phyloP scores from a whole-genome alignment of 1,284 basidiomycete species.

The Waitea zeae region DNA sequence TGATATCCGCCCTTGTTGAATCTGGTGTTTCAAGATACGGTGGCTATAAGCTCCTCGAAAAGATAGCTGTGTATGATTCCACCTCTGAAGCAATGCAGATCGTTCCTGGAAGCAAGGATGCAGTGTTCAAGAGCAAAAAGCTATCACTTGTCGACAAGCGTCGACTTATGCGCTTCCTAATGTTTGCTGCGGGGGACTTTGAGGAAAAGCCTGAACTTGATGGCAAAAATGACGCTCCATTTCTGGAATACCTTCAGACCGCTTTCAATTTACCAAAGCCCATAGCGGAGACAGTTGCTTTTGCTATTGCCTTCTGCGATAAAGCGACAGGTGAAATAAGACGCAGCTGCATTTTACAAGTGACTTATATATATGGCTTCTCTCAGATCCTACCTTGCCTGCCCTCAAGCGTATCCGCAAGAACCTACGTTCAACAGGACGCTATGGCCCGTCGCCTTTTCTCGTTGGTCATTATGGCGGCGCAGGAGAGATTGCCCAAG shows the following conservation, averaged over 20 bases:
- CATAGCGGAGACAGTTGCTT: constrained; percentile 43
- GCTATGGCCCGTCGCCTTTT: constrained; percentile 85
- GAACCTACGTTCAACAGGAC: constrained; percentile 68
- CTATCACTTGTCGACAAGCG: constrained; percentile 79
- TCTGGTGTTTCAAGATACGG: constrained; percentile 87
- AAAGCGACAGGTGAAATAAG: constrained; percentile 26
- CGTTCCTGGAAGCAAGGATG: constrained; percentile 87
- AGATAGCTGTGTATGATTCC: constrained; percentile 40
- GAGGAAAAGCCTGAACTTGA: constrained; percentile 43
- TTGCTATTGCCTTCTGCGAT: constrained; percentile 55
- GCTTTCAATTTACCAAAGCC: constrained; percentile 42
- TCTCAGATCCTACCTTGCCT: constrained; percentile 48
- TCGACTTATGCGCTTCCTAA: constrained; percentile 82
- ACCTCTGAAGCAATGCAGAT: constrained; percentile 15
- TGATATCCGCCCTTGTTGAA: constrained; percentile 66
- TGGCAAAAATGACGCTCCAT: constrained; percentile 36
- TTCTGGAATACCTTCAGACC: constrained; percentile 40
- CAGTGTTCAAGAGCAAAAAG: constrained; percentile 77
- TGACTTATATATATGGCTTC: neutral
- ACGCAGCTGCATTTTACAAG: neutral
- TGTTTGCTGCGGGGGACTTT: constrained; percentile 64
- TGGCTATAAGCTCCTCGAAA: constrained; percentile 77
- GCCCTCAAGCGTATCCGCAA: constrained; percentile 50
- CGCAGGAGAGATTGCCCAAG: constrained; percentile 81
- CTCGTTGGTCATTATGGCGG: constrained; percentile 92